Evolutionary conservation across 2,329 filamentous ascomycete genomes (phyloP).

Genomic region (Cladosporium colombiae): DNA sequence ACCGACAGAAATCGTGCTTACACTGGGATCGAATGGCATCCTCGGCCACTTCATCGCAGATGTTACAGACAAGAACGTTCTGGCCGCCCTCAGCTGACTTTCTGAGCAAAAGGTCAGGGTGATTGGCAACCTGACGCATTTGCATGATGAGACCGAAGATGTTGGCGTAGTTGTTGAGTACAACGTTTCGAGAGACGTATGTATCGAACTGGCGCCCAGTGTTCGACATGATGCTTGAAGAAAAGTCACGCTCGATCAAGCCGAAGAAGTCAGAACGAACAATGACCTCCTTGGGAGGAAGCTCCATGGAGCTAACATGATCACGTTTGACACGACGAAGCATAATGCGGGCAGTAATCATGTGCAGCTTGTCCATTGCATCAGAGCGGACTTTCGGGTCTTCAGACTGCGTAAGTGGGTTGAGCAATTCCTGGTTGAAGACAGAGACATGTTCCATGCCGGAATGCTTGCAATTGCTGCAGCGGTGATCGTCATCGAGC

Average conservation of each 20-base stretch:
- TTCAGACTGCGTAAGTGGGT: conserved; percentile 61
- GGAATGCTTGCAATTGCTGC: conserved; percentile 67
- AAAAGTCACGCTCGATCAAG: conserved; percentile 94
- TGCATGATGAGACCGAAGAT: conserved; percentile 99
- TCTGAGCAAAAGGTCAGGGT: conserved; percentile 90
- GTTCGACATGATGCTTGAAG: conserved; percentile 91
- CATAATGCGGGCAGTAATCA: conserved; percentile 94
- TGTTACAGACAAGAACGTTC: conserved; percentile 87
- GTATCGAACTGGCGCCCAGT: conserved; percentile 88
- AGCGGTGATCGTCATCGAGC: conserved; percentile 70
- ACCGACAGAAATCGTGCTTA: conserved; percentile 87
- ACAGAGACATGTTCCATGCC: conserved; percentile 72
- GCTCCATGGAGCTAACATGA: conserved; percentile 90
- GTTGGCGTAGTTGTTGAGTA: conserved; percentile 96
- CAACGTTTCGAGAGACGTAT: conserved; percentile 89
- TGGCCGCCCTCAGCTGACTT: conserved; percentile 83
- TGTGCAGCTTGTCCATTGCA: conserved; percentile 78
- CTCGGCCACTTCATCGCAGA: conserved; percentile 95
- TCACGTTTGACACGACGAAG: conserved; percentile 91
- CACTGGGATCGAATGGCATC: conserved; percentile 91
- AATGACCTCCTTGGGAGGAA: conserved; percentile 90
- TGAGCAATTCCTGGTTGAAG: conserved; percentile 93
- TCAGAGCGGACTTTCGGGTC: conserved; percentile 58
- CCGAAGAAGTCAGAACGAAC: conserved; percentile 96
- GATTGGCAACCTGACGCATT: conserved; percentile 96